phyloP scores from a whole-genome alignment of 1,284 basidiomycete species.

The Naganishia sp. region DNA sequence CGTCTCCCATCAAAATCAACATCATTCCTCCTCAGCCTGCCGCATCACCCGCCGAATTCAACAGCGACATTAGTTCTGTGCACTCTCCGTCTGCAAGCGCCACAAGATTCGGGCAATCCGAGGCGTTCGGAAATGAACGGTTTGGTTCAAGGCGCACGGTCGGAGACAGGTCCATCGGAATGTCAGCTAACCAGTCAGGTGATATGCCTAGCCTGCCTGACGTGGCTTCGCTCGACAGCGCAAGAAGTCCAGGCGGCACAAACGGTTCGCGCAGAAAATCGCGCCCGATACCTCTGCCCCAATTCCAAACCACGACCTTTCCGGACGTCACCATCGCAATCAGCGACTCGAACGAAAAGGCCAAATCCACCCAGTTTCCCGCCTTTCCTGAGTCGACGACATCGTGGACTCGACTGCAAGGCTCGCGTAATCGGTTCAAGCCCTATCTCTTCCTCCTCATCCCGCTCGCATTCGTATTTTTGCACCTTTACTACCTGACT shows the following conservation, averaged over 20 bases:
- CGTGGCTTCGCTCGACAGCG: not conserved
- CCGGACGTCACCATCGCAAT: not conserved
- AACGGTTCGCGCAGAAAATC: constrained; percentile 11
- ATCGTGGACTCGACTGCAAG: not conserved
- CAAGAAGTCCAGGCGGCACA: not conserved
- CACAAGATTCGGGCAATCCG: not conserved
- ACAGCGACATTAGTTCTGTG: too few species aligned
- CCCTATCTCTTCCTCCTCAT: constrained; percentile 27
- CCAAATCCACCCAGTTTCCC: constrained; percentile 11
- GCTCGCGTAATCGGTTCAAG: constrained; percentile 5
- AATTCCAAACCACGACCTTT: too few species aligned
- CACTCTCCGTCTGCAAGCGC: not conserved
- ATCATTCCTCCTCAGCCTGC: constrained; percentile 9
- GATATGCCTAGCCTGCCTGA: not conserved
- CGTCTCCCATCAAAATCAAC: constrained; percentile 18
- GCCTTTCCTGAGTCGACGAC: constrained; percentile 9
- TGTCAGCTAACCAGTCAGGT: not conserved
- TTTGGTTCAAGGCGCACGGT: too few species aligned
- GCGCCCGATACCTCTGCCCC: not conserved
- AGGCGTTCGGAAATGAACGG: not conserved
- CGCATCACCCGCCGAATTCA: not conserved
- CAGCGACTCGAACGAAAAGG: not conserved
- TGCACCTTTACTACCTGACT: constrained; percentile 20
- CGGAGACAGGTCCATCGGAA: not conserved
- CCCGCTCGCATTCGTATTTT: constrained; percentile 21